phyloP scores from a whole-genome alignment of 2,329 filamentous ascomycete genomes.

The Botrytis fabae region DNA sequence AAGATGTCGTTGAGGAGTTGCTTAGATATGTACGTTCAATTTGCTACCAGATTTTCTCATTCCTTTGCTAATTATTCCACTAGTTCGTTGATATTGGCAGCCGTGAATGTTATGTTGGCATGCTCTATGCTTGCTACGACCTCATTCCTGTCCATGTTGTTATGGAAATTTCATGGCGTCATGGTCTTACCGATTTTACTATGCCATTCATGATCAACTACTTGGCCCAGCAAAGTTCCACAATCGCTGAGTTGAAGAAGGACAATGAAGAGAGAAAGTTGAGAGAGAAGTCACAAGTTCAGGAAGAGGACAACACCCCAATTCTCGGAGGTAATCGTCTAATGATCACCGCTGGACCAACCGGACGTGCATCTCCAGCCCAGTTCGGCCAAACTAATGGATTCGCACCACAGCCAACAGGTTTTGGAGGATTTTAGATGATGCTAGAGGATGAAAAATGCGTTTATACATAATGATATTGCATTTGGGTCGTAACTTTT shows the following conservation, averaged over 20 bases:
- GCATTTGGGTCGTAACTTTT: slow-evolving; percentile 36
- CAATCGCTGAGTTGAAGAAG: slow-evolving; percentile 81
- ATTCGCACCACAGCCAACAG: slow-evolving; percentile 85
- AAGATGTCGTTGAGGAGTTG: slow-evolving; percentile 91
- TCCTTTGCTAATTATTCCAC: slow-evolving; percentile 34
- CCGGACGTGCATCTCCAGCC: slow-evolving; percentile 52
- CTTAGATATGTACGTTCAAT: slow-evolving; percentile 83
- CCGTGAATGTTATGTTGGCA: slow-evolving; percentile 99
- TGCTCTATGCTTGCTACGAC: slow-evolving; percentile 98
- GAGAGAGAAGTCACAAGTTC: slow-evolving; percentile 69
- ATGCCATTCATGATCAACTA: slow-evolving; percentile 99
- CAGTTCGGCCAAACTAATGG: slow-evolving; percentile 82
- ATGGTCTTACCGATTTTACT: slow-evolving; percentile 91
- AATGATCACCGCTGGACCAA: slow-evolving; percentile 92
- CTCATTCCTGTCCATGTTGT: slow-evolving; percentile 91
- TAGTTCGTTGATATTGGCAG: slow-evolving; percentile 99
- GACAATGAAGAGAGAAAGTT: slow-evolving; percentile 95
- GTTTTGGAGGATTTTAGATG: slow-evolving; percentile 58
- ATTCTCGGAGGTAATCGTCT: slow-evolving; percentile 86
- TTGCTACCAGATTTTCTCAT: slow-evolving; percentile 8
- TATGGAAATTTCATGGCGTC: slow-evolving; percentile 94
- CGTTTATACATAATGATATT: slow-evolving; percentile 40
- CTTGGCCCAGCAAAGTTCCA: slow-evolving; percentile 83
- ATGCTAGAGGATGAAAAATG: slow-evolving; percentile 24
- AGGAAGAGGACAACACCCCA: slow-evolving; percentile 89